phyloP scores from a whole-genome alignment of 352 stramenopile species.

The Thraustochytrium striatum region DNA sequence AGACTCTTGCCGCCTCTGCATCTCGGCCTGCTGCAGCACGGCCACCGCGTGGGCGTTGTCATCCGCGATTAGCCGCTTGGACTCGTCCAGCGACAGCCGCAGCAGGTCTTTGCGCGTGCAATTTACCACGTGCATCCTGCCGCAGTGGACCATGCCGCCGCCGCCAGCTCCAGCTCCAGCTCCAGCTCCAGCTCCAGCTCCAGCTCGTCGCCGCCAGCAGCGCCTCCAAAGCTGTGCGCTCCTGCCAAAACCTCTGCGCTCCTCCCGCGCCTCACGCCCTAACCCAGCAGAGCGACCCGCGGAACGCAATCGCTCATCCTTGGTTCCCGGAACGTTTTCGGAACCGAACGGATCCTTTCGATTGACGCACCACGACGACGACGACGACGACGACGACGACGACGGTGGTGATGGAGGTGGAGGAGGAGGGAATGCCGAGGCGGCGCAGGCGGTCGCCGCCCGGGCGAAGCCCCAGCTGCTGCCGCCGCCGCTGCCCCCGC shows the following conservation, averaged over 20 bases:
- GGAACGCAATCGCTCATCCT: too few relatives aligned
- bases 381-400: too few relatives aligned
- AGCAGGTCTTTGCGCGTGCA: constrained; percentile 9
- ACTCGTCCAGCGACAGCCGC: constrained; percentile 4
- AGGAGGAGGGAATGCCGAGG: too few relatives aligned
- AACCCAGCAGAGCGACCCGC: too few relatives aligned
- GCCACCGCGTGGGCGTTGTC: not conserved
- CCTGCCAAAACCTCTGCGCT: not conserved
- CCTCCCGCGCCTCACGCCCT: too few relatives aligned
- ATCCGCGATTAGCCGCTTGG: not conserved
- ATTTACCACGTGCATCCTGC: not conserved
- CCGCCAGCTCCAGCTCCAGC: not conserved
- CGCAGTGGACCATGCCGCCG: not conserved
- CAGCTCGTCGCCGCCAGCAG: not conserved
- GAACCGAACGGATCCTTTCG: too few relatives aligned
- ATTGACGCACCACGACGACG: too few relatives aligned
- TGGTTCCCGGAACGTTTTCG: too few relatives aligned
- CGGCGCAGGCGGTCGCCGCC: too few relatives aligned
- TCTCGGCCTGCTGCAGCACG: not conserved
- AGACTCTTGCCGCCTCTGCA: not conserved
- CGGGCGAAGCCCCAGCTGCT: too few relatives aligned
- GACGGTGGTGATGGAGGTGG: too few relatives aligned
- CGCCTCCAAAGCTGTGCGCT: not conserved
- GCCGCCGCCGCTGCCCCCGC: too few relatives aligned
- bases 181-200: not conserved